Evolutionary conservation across 2,329 filamentous ascomycete genomes (phyloP).

Genomic region (Fusarium pseudograminearum): DNA sequence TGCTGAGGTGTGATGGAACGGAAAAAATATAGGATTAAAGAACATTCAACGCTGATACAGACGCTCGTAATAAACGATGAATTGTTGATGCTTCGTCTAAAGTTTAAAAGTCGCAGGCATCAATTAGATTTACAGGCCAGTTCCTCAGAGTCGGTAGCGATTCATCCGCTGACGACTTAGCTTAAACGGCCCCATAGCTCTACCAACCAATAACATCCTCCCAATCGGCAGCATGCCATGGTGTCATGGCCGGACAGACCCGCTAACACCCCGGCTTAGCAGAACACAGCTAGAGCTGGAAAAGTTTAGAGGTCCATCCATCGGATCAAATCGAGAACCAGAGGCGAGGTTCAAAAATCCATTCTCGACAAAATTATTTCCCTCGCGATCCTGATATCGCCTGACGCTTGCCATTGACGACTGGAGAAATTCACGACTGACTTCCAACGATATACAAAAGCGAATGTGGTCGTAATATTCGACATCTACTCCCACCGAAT

Average conservation of each 20-base stretch:
- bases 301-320: slow-evolving; percentile 46
- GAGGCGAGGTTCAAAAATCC: slow-evolving; percentile 29
- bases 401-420: slow-evolving; percentile 20
- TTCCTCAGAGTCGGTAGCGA: slow-evolving; percentile 21
- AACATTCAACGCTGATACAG: not conserved
- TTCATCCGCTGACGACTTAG: slow-evolving; percentile 33
- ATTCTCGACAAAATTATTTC: slow-evolving; percentile 41
- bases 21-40: not conserved
- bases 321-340: slow-evolving; percentile 37
- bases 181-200: slow-evolving; percentile 18
- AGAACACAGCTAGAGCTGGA: slow-evolving; percentile 43
- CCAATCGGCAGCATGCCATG: slow-evolving; percentile 3
- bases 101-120: slow-evolving; percentile 9
- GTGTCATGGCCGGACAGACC: slow-evolving; percentile 39
- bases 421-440: not conserved
- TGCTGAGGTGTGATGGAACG: slow-evolving; percentile 49
- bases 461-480: slow-evolving; percentile 35
- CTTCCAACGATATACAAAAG: not conserved
- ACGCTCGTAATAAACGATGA: not conserved
- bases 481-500: not conserved
- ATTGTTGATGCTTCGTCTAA: not conserved
- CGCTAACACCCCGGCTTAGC: slow-evolving; percentile 38
- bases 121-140: slow-evolving; percentile 28
- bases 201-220: slow-evolving; percentile 19
- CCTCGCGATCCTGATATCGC: slow-evolving; percentile 28